Conservation (phyloP, 2,329 filamentous ascomycete species). For the Pyrenophora graminea region DNA sequence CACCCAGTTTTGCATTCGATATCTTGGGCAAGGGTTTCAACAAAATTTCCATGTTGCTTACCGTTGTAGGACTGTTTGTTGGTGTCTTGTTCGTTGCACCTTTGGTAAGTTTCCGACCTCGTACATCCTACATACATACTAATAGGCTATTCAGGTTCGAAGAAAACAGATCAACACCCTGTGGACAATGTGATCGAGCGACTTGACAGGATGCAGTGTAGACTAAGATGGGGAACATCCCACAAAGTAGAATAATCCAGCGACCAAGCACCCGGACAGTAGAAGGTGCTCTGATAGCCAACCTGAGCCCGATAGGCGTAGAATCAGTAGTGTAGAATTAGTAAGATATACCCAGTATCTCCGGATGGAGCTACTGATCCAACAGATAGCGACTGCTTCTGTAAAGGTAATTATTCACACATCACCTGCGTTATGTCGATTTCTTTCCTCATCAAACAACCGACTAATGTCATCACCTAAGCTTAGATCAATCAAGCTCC, state of each 20-base stretch:
- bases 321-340: too few relatives aligned
- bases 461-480: too few relatives aligned
- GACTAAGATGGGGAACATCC: not conserved
- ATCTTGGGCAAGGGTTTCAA: slow-evolving; percentile 92
- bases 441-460: too few relatives aligned
- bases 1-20: slow-evolving; percentile 90
- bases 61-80: slow-evolving; percentile 76
- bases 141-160: slow-evolving; percentile 45
- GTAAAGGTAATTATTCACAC: too few relatives aligned
- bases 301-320: too few relatives aligned
- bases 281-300: too few relatives aligned
- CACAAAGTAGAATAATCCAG: not conserved
- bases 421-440: too few relatives aligned
- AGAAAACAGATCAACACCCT: slow-evolving; percentile 70
- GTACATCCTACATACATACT: not conserved
- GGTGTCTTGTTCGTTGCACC: slow-evolving; percentile 81
- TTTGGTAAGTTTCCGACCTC: slow-evolving; percentile 63
- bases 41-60: slow-evolving; percentile 81
- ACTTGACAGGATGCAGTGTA: not conserved
- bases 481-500: too few relatives aligned
- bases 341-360: too few relatives aligned
- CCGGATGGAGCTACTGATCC: too few relatives aligned
- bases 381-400: not conserved
- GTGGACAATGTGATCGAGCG: slow-evolving; percentile 55
- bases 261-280: not conserved